Base-by-base conservation (phyloP, 208 protist genomes). In the Crithidia fasciculata region DNA sequence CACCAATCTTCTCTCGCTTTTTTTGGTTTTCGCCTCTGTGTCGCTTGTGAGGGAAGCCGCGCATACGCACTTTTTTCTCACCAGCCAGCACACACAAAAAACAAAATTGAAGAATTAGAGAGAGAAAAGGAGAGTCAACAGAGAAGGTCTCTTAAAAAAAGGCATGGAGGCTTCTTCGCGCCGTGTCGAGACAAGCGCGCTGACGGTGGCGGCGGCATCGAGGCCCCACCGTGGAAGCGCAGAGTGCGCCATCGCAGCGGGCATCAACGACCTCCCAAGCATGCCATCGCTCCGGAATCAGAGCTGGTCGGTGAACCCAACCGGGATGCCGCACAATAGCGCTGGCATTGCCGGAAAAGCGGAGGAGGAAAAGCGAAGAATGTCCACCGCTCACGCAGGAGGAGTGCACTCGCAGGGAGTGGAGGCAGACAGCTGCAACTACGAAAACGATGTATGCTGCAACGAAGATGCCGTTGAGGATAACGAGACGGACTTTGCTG, bases 401-500 rank as follows among this genome's bases (percentile, higher is more conserved):
- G 28, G 28, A 28, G 28, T 28, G 28, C 28, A 28, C 28, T 28
- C 28, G 28, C 28, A 28, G 28, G 28, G 28, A 28, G 28, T 28
- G 28, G 28, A 28, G 28, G 28, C 28, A 28, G 1, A 28, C 28
- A 28, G 28, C 28, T 28, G 28, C 28, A 28, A 28, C 28, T 28
- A 28, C 28, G 28, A 37, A 4, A 53, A 37, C 37, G 56, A 57
- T 3, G 15, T 8, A 18, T 60, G 43, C 61, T 50, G 19, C 12
- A 66, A 49, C 6, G 28, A 66, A 3, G 49, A 8, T 37, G 65
- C n/a, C 13, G 73, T 68, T 10, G 59, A 72, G 12, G 52, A n/a
- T 49, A 57, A 64, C n/a, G 74, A 69, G 2, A 40, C 55, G 44
- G 72, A 66, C 13, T 64, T 63, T 10, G 67, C 76, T 43, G 59